Conservation (phyloP, 2,329 filamentous ascomycete genomes). For the Aspergillus fructus region DNA sequence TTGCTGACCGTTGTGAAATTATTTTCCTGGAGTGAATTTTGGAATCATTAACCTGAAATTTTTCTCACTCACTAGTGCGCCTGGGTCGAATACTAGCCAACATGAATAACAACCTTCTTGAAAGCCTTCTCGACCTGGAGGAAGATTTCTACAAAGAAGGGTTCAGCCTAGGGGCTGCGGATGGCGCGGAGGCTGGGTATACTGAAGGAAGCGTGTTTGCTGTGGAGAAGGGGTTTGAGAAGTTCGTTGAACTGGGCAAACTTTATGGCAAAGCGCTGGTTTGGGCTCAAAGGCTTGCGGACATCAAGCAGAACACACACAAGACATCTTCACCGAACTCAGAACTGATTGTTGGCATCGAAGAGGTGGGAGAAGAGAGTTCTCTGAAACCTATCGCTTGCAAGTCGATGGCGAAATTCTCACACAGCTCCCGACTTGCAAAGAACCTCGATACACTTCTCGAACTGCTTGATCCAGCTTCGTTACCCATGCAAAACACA, state of each 20-base stretch:
- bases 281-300: conserved; percentile 73
- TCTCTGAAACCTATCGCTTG: conserved; percentile 31
- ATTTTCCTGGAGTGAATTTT: conserved; percentile 6
- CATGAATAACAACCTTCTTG: conserved; percentile 54
- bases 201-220: conserved; percentile 89
- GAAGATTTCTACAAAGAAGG: conserved; percentile 78
- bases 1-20: not conserved
- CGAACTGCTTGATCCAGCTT: conserved; percentile 74
- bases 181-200: conserved; percentile 75
- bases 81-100: conserved; percentile 9
- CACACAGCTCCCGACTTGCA: conserved; percentile 63
- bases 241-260: conserved; percentile 77
- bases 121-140: conserved; percentile 60
- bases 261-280: conserved; percentile 76
- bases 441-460: conserved; percentile 77
- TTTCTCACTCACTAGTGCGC: not conserved
- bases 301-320: conserved; percentile 16
- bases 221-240: conserved; percentile 89
- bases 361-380: conserved; percentile 15
- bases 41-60: conserved; percentile 13
- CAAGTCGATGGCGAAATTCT: conserved; percentile 46
- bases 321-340: not conserved
- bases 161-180: conserved; percentile 69
- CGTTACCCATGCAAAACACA: conserved; percentile 74
- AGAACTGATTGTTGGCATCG: conserved; percentile 5